Evolutionary conservation across 2,329 filamentous ascomycete species (phyloP).

Genomic region (Hymenoscyphus fructigenus): DNA sequence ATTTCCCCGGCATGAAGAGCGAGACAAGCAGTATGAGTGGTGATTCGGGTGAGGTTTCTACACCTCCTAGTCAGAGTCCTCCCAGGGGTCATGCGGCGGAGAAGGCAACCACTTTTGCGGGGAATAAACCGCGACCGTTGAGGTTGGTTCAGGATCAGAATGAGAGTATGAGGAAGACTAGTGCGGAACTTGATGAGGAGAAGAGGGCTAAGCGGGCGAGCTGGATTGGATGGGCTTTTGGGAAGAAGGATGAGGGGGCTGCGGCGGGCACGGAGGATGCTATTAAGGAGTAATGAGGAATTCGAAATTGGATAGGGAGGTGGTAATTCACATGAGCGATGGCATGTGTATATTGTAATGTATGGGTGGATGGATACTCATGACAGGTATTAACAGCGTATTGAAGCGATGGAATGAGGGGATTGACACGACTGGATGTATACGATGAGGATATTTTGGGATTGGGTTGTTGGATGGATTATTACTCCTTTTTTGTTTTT

Average conservation of each 20-base stretch:
- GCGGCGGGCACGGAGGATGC: conserved; percentile 18
- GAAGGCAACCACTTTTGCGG: conserved; percentile 59
- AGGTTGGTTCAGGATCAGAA: conserved; percentile 80
- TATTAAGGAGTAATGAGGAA: conserved; percentile 25
- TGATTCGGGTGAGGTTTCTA: conserved; percentile 63
- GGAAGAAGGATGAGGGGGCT: conserved; percentile 32
- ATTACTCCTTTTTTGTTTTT: neutral
- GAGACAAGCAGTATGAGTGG: conserved; percentile 53
- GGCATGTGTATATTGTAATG: neutral
- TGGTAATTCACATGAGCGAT: neutral
- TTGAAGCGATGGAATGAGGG: neutral
- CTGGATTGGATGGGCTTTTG: conserved; percentile 61
- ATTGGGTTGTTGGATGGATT: neutral
- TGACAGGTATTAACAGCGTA: neutral
- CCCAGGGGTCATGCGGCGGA: conserved; percentile 46
- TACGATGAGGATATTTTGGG: neutral
- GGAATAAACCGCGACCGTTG: conserved; percentile 79
- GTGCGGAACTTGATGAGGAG: conserved; percentile 43
- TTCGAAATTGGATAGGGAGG: neutral
- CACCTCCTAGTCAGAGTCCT: conserved; percentile 51
- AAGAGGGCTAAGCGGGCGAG: conserved; percentile 58
- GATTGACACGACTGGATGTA: neutral
- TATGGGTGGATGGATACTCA: neutral
- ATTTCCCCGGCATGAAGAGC: conserved; percentile 64
- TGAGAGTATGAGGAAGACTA: conserved; percentile 38